These are phyloP conservation scores for Cyclotella distinguenda DNA, from an alignment of 108 stramenopile species.

Conservation along the genomic window DNA sequence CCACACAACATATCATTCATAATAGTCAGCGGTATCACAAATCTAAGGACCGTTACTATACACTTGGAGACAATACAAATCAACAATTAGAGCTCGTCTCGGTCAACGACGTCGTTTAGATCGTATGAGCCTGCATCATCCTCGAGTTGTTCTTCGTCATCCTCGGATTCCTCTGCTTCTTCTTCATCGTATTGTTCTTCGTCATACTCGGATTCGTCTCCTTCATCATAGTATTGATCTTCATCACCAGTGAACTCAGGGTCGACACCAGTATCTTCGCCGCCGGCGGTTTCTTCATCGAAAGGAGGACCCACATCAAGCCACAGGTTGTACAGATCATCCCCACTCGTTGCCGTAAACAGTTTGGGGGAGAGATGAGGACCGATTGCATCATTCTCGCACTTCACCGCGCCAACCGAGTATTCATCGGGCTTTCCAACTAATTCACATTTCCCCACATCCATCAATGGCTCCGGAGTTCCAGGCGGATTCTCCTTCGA, in stretches of 20 bases:
- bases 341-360: slow-evolving; percentile 48
- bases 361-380: slow-evolving; percentile 54
- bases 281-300: no score
- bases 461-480: slow-evolving; percentile 62
- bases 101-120: no score
- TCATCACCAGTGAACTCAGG: neutral
- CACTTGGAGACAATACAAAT: no score
- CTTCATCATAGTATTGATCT: slow-evolving; percentile 1
- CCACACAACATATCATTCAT: no score
- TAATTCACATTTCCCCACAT: slow-evolving; percentile 58
- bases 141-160: neutral
- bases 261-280: no score
- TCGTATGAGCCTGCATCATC: neutral
- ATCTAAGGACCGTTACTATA: no score
- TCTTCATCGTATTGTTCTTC: neutral
- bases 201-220: neutral
- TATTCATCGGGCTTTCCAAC: slow-evolving; percentile 51
- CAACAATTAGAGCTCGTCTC: no score
- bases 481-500: slow-evolving; percentile 59
- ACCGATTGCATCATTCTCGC: slow-evolving; percentile 64
- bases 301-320: slow-evolving; percentile 50
- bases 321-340: slow-evolving; percentile 74
- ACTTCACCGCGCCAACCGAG: slow-evolving; percentile 62
- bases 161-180: neutral
- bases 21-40: neutral